phyloP scores from a whole-genome alignment of 345 rosid species.

The Conringia planisiliqua region DNA sequence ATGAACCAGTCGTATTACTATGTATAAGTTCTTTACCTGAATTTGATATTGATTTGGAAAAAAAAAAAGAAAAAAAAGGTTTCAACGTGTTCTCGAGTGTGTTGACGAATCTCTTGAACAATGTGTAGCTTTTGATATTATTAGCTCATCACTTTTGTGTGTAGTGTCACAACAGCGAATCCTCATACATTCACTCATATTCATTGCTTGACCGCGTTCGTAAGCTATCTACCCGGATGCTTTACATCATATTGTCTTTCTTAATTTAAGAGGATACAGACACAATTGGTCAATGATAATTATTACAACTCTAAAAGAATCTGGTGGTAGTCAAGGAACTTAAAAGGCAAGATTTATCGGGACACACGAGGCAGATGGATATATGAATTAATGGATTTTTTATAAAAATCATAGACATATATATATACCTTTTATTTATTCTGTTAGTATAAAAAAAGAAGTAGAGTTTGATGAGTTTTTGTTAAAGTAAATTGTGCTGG shows the following conservation, averaged over 20 bases:
- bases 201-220: slow-evolving; percentile 9
- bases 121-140: background rate
- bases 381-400: background rate
- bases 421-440: background rate
- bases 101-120: background rate
- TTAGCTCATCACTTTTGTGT: background rate
- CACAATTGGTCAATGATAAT: slow-evolving; percentile 19
- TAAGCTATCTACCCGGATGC: background rate
- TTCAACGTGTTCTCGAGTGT: background rate
- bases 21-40: background rate
- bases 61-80: background rate
- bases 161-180: background rate
- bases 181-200: background rate
- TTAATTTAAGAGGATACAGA: slow-evolving; percentile 1
- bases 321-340: slow-evolving; percentile 31
- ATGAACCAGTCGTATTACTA: background rate
- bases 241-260: slow-evolving; percentile 19
- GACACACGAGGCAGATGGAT: slow-evolving; percentile 7
- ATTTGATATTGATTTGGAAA: background rate
- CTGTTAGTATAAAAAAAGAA: background rate
- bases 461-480: slow-evolving; percentile 1
- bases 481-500: slow-evolving; percentile 8
- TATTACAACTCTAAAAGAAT: slow-evolving; percentile 12
- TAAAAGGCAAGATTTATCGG: slow-evolving; percentile 23
- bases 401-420: background rate